Evolutionary conservation across 768 basidiomycete genomes (phyloP).

Genomic region (Coprinopsis marcescibilis): DNA sequence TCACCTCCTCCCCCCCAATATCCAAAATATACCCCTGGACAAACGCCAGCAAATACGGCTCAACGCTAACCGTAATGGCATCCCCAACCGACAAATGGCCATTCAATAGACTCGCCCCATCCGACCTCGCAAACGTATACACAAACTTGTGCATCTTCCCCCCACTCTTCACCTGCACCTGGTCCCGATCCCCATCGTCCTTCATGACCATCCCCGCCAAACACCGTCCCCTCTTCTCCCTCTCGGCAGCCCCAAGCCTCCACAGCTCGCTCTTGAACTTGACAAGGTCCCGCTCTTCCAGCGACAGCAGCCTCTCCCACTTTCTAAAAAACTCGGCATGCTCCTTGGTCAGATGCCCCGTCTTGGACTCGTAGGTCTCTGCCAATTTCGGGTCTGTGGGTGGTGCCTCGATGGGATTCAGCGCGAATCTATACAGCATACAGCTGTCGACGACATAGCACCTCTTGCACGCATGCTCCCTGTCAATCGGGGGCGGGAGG

Average conservation of each 20-base stretch:
- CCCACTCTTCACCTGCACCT: constrained; percentile 10
- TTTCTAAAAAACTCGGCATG: constrained; percentile 79
- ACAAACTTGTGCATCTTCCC: constrained; percentile 68
- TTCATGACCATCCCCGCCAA: constrained; percentile 74
- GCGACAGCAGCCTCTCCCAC: constrained; percentile 82
- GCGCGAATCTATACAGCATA: constrained; percentile 75
- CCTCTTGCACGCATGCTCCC: constrained; percentile 66
- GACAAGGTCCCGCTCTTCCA: constrained; percentile 82
- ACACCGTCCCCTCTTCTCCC: constrained; percentile 80
- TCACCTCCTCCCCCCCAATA: constrained; percentile 56
- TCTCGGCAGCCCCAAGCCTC: constrained; percentile 78
- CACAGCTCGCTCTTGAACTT: constrained; percentile 89
- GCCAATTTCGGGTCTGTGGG: constrained; percentile 43
- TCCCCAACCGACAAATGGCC: constrained; percentile 80
- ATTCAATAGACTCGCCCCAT: constrained; percentile 53
- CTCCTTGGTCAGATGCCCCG: constrained; percentile 62
- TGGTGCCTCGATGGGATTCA: constrained; percentile 51
- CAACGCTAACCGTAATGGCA: constrained; percentile 81
- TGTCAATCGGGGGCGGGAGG: constrained; percentile 84
- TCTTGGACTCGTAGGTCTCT: constrained; percentile 72
- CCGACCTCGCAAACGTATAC: constrained; percentile 63
- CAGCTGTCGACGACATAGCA: constrained; percentile 85
- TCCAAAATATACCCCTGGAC: constrained; percentile 79
- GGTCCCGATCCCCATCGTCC: constrained; percentile 4
- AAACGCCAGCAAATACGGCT: constrained; percentile 80